These are phyloP conservation scores for Prunus mira DNA, from an alignment of 306 rosid genomes.

Conservation along the genomic window DNA sequence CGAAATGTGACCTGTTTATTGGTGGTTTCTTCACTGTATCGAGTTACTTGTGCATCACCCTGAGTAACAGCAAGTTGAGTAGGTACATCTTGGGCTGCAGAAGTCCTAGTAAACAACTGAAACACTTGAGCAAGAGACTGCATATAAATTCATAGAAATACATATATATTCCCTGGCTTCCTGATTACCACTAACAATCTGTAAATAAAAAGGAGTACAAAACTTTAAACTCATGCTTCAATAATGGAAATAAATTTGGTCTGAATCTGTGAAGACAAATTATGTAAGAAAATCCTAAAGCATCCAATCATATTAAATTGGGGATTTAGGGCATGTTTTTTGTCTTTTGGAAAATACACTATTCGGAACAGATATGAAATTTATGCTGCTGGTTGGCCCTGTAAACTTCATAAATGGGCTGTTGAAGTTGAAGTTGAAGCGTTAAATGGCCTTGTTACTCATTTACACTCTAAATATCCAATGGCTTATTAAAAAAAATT, in stretches of 20 bases:
- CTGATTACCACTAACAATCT: slow-evolving; percentile 8
- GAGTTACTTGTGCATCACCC: slow-evolving; percentile 36
- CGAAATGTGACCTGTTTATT: slow-evolving; percentile 87
- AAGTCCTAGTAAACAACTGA: slow-evolving; percentile 42
- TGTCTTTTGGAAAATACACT: neutral
- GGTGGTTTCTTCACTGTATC: slow-evolving; percentile 56
- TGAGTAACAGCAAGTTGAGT: slow-evolving; percentile 37
- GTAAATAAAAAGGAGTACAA: neutral
- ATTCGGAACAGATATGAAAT: neutral
- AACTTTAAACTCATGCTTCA: slow-evolving; percentile 1
- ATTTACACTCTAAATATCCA: neutral
- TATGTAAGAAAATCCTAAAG: slow-evolving; percentile 19
- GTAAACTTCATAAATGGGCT: neutral
- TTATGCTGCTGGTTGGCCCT: slow-evolving; percentile 2
- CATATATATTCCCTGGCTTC: slow-evolving; percentile 6
- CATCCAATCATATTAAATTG: neutral
- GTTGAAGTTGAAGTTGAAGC: neutral
- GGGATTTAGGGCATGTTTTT: neutral
- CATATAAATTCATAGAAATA: neutral
- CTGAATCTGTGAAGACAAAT: slow-evolving; percentile 1
- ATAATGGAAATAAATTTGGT: neutral
- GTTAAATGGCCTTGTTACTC: neutral
- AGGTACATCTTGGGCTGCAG: slow-evolving; percentile 36
- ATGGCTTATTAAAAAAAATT: neutral
- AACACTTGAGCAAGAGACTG: slow-evolving; percentile 32